Conservation (phyloP, 352 stramenopile genomes). For the Phytophthora pini region DNA sequence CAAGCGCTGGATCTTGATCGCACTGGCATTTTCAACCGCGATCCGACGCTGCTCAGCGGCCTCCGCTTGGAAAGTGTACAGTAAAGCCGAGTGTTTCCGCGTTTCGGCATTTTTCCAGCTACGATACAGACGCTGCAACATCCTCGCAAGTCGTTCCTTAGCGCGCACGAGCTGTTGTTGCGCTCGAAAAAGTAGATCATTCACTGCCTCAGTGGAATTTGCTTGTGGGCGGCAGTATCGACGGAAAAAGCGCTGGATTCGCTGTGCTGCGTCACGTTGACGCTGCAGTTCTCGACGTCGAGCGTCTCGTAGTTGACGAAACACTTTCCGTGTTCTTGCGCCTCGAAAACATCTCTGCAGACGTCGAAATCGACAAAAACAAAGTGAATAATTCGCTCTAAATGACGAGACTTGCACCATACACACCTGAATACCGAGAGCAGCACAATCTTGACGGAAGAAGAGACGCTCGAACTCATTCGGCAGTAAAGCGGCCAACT, state of each 20-base stretch:
- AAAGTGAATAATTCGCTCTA: neutral
- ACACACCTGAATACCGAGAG: constrained; percentile 48
- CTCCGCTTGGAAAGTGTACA: constrained; percentile 16
- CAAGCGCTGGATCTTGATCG: constrained; percentile 45
- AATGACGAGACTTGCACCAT: neutral
- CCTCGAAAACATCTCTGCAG: constrained; percentile 57
- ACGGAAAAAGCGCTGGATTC: constrained; percentile 38
- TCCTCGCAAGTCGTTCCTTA: constrained; percentile 47
- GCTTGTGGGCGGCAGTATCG: constrained; percentile 11
- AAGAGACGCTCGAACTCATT: constrained; percentile 56
- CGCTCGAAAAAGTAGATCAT: constrained; percentile 49
- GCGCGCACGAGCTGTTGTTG: constrained; percentile 40
- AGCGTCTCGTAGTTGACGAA: constrained; percentile 24
- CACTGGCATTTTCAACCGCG: constrained; percentile 15
- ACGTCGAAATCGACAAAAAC: neutral
- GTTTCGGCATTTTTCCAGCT: constrained; percentile 25
- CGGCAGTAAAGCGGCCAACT: constrained; percentile 53
- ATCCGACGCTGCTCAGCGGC: constrained; percentile 12
- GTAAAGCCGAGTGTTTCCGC: constrained; percentile 8
- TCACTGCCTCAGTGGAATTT: neutral
- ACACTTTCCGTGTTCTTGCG: constrained; percentile 38
- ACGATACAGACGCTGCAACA: constrained; percentile 53
- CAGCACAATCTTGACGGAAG: constrained; percentile 45
- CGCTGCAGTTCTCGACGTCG: constrained; percentile 13
- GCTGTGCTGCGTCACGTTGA: constrained; percentile 27